phyloP scores from a whole-genome alignment of 768 basidiomycete genomes.

The Dacryopinax spathularia region DNA sequence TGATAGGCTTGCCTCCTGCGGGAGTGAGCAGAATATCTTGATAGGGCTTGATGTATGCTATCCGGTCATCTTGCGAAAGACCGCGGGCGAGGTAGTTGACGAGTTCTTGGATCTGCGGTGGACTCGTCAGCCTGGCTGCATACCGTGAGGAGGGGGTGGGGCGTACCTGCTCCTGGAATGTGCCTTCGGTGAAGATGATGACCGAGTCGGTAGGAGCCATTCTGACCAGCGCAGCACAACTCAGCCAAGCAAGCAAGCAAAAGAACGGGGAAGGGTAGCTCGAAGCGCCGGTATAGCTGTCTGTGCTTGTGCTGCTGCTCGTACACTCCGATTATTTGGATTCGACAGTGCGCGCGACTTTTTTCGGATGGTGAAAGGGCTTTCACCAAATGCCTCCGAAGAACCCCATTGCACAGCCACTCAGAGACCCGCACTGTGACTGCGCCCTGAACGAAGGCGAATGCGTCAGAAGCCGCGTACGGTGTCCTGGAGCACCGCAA shows the following conservation, averaged over 20 bases:
- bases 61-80: conserved; percentile 53
- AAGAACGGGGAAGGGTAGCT: not conserved
- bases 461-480: too few species aligned
- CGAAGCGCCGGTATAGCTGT: too few species aligned
- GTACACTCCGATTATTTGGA: too few species aligned
- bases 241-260: not conserved
- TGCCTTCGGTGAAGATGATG: conserved; percentile 76
- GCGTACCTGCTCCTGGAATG: conserved; percentile 69
- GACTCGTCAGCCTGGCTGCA: conserved; percentile 1
- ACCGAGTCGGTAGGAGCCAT: conserved; percentile 65
- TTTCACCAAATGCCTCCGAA: too few species aligned
- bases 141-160: not conserved
- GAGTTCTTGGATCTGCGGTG: conserved; percentile 54
- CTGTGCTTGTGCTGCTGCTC: too few species aligned
- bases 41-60: conserved; percentile 49
- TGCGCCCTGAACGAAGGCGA: too few species aligned
- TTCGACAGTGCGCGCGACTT: too few species aligned
- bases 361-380: too few species aligned
- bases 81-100: conserved; percentile 57
- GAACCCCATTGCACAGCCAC: too few species aligned
- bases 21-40: conserved; percentile 40
- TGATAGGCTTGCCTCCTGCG: conserved; percentile 39
- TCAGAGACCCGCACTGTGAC: too few species aligned
- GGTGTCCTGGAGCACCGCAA: too few species aligned
- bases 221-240: conserved; percentile 13